Evolutionary conservation across 441 rosid genomes (phyloP), one percentile per base, ranked within the genome.

Genomic region (Sinapis alba): DNA sequence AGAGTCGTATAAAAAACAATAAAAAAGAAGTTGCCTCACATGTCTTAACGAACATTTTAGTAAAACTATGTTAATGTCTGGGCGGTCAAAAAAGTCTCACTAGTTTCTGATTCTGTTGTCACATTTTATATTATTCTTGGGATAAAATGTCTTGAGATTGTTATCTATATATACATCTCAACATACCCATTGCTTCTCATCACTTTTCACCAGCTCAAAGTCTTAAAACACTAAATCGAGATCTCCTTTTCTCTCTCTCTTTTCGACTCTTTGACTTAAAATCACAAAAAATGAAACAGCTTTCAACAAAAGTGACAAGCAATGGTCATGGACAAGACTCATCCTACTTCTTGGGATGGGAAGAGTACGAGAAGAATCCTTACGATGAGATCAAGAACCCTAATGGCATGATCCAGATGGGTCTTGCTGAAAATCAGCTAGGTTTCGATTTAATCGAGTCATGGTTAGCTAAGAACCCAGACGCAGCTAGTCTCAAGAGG

Each of bases 361-460:
- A 90, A 63, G 94, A 93, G 69, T 93, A 93, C 53, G 98, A 95
- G 86, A 95, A 91, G 62, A 89, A 95, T 61, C 96, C 97, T 15
- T 93, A 88, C 68, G 89, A 95, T 18, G 86, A 85, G 73, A 71
- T 78, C 41, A 82, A 79, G 71, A 95, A 95, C 66, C 91, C 97
- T 6, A 63, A 69, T 13, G 99, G 99, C 16, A 92, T 94, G 57
- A 90, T 94, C 65, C 99, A 94, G 79, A 93, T 95, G 99, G 99
- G 99, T 69, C 93, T 95, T 13, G 99, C 98, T 12, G 99, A 95
- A 76, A 95, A 95, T 78, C 97, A 92, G 87, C 90, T 95, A 23
- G 91, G 91, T 10, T 90, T 91, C 66, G 98, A 93, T 81, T 72
- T 90, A 26, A 90, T 90, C 27, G 99, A 95, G 78, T 83, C 91